These are phyloP conservation scores for Tubosaeta sp. DNA, from an alignment of 768 basidiomycete genomes.

Conservation along the genomic window DNA sequence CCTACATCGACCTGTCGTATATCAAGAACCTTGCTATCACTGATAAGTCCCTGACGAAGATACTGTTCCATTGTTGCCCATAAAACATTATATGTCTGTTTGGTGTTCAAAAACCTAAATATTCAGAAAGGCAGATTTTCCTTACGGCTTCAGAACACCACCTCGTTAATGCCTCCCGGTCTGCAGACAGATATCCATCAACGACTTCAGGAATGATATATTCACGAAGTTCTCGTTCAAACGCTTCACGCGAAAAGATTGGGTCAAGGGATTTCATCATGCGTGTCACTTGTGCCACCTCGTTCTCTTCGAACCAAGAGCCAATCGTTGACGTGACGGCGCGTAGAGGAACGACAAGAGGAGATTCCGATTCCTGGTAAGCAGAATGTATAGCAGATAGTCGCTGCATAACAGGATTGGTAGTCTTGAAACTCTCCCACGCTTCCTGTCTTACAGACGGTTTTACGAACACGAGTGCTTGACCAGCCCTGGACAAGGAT, in stretches of 20 bases:
- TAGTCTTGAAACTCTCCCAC: slow-evolving; percentile 77
- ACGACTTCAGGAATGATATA: slow-evolving; percentile 98
- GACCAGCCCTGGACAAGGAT: slow-evolving; percentile 66
- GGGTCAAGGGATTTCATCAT: slow-evolving; percentile 89
- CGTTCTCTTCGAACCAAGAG: slow-evolving; percentile 94
- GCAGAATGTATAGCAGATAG: slow-evolving; percentile 56
- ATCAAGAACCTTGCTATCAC: slow-evolving; percentile 92
- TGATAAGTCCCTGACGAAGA: slow-evolving; percentile 82
- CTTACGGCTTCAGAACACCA: slow-evolving; percentile 98
- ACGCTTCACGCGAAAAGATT: slow-evolving; percentile 76
- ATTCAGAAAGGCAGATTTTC: slow-evolving; percentile 1
- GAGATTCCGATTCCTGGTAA: slow-evolving; percentile 92
- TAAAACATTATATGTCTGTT: slow-evolving; percentile 92
- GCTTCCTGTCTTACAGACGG: slow-evolving; percentile 73
- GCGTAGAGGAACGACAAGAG: slow-evolving; percentile 76
- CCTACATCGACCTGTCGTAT: slow-evolving; percentile 95
- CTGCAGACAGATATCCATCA: slow-evolving; percentile 91
- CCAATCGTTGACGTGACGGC: slow-evolving; percentile 82
- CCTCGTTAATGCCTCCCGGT: slow-evolving; percentile 74
- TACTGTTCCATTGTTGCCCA: slow-evolving; percentile 98
- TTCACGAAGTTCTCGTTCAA: slow-evolving; percentile 87
- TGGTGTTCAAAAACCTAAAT: not conserved
- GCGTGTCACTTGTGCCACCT: slow-evolving; percentile 92
- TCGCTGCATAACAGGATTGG: slow-evolving; percentile 68
- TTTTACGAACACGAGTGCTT: slow-evolving; percentile 79